Base-by-base conservation (phyloP, 2,329 filamentous ascomycete genomes). In the Aspergillus pseudotamarii region DNA sequence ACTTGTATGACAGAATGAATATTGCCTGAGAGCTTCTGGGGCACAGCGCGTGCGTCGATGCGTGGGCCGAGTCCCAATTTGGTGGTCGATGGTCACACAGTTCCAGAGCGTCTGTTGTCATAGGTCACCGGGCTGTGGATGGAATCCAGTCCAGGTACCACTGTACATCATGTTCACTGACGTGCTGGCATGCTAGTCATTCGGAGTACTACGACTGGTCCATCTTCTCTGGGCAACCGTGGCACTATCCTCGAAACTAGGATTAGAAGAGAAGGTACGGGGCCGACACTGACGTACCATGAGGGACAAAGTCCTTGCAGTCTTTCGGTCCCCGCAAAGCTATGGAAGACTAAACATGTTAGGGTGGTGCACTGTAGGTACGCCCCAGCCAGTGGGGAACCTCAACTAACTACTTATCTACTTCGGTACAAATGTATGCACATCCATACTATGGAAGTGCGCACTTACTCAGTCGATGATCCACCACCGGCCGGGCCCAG, bases 231-330 rank as follows among this genome's bases (percentile, higher is more conserved):
- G 57, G 59, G 64, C 57, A 57, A 60, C 45, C 60, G 61, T 66
- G 56, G 60, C 59, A 62, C 64, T 61, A 64, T 63, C 50, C 58
- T 46, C 19, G 56, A 65, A 62, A 61, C 62, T 63, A 64, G 59
- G 59, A 64, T 51, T 34, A 59, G 56, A 54, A 62, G 59, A 64
- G 65, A 68, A 61, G 56, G 64, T 59, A 65, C 62, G 64, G 57
- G 62, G 61, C 64, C 64, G 58, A 61, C 56, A 64, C 62, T 69
- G 68, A 69, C 66, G 68, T 68, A 69, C 63, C 61, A 62, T 64
- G 64, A 68, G 67, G 60, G 64, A 65, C 63, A 57, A 57, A 66
- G 58, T 59, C 59, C 58, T 63, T 59, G 59, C 54, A 64, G 67
- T 41, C 58, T 50, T 62, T 54, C 61, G 54, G 56, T 62, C 62